Conservation (phyloP, 352 stramenopile genomes). For the Phytophthora cryptogea region DNA sequence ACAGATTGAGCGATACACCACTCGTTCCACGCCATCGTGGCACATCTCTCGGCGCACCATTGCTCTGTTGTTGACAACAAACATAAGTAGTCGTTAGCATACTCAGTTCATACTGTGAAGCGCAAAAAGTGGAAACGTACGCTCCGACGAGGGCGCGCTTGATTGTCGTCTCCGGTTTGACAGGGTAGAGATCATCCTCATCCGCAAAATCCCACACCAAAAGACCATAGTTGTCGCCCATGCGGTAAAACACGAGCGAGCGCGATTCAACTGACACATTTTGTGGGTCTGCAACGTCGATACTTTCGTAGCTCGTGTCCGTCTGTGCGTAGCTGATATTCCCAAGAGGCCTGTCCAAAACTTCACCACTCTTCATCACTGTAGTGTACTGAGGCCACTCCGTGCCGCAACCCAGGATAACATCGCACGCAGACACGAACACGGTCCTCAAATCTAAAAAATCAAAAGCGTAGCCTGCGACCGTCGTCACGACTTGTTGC, state of each 20-base stretch:
- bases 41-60: constrained; percentile 41
- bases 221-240: constrained; percentile 25
- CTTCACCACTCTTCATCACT: constrained; percentile 29
- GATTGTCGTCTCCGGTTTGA: constrained; percentile 26
- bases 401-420: constrained; percentile 44
- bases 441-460: constrained; percentile 45
- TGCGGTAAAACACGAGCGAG: constrained; percentile 33
- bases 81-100: too few relatives aligned
- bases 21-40: constrained; percentile 37
- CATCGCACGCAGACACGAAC: constrained; percentile 47
- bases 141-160: constrained; percentile 40
- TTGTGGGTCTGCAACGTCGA: constrained; percentile 1
- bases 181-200: constrained; percentile 36
- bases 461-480: constrained; percentile 56
- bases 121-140: constrained; percentile 24
- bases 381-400: constrained; percentile 52
- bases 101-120: too few relatives aligned
- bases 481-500: constrained; percentile 50
- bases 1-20: constrained; percentile 37
- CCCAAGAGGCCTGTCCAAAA: constrained; percentile 41
- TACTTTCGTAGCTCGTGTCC: constrained; percentile 37
- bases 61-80: constrained; percentile 26
- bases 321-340: constrained; percentile 56
- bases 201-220: constrained; percentile 44
- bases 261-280: constrained; percentile 32